Evolutionary conservation across 2,329 filamentous ascomycete genomes (phyloP).

Genomic region (Escovopsis sp.): DNA sequence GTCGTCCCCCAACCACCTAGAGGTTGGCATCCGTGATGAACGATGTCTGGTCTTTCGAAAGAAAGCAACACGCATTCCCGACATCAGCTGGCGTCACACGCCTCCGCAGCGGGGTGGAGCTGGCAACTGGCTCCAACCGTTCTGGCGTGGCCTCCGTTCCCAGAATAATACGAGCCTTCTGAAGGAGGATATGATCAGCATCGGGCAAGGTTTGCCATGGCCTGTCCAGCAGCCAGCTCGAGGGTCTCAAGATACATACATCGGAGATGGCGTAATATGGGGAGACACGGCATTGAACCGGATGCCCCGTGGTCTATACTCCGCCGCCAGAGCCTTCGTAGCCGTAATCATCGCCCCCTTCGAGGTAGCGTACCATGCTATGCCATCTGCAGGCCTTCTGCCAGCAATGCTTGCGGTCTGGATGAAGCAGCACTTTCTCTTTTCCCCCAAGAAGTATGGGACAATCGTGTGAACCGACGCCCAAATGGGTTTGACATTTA

Average conservation of each 20-base stretch:
- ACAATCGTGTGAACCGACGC: conserved; percentile 44
- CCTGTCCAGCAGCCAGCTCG: no score
- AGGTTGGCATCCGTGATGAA: conserved; percentile 63
- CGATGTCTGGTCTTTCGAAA: conserved; percentile 55
- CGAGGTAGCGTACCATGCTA: conserved; percentile 58
- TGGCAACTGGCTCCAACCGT: conserved; percentile 39
- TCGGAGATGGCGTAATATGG: conserved; percentile 30
- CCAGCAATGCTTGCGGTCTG: conserved; percentile 52
- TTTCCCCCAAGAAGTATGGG: conserved; percentile 43
- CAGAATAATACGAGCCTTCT: conserved; percentile 33
- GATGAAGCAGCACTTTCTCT: conserved; percentile 45
- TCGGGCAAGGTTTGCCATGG: no score
- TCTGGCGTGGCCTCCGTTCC: conserved; percentile 50
- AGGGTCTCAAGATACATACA: no score
- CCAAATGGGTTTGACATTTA: conserved; percentile 56
- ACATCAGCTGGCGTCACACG: conserved; percentile 47
- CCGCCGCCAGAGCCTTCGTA: conserved; percentile 47
- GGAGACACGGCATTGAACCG: conserved; percentile 60
- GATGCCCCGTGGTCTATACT: conserved; percentile 59
- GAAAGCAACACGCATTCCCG: conserved; percentile 53
- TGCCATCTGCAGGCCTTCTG: conserved; percentile 41
- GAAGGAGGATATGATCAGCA: no score
- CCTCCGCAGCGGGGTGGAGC: conserved; percentile 38
- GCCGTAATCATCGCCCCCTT: conserved; percentile 52
- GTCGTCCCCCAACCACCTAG: conserved; percentile 25